Evolutionary conservation across 2,329 filamentous ascomycete species (phyloP).

Genomic region (Aspergillus sp.): DNA sequence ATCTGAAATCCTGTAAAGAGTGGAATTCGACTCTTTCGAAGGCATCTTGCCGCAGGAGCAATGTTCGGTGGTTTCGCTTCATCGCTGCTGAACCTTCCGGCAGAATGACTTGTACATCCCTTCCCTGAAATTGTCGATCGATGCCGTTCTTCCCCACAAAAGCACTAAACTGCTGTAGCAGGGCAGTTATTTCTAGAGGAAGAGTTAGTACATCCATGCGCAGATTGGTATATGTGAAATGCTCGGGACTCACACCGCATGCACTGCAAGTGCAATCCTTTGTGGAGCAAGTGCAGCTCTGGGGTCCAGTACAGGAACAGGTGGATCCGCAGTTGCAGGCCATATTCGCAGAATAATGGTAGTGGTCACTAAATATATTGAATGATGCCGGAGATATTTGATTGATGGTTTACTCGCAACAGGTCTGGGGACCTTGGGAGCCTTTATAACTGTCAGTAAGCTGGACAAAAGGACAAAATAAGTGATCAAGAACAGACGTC

Average conservation of each 20-base stretch:
- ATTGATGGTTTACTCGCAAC: neutral
- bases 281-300: neutral
- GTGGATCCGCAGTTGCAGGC: neutral
- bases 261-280: neutral
- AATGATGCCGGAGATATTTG: neutral
- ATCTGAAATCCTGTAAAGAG: neutral
- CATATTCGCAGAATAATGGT: neutral
- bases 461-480: neutral
- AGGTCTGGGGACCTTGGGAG: neutral
- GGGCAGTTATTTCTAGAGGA: neutral
- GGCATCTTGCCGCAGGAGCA: neutral
- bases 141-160: neutral
- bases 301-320: neutral
- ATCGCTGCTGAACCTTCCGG: neutral
- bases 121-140: neutral
- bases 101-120: neutral
- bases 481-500: neutral
- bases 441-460: neutral
- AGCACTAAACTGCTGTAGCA: neutral
- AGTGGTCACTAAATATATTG: neutral
- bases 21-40: neutral
- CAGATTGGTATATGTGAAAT: neutral
- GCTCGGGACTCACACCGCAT: neutral
- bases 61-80: neutral
- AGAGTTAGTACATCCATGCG: neutral